These are phyloP conservation scores for Lycium ferocissimum DNA, from an alignment of 257 asterid species.

Conservation along the genomic window DNA sequence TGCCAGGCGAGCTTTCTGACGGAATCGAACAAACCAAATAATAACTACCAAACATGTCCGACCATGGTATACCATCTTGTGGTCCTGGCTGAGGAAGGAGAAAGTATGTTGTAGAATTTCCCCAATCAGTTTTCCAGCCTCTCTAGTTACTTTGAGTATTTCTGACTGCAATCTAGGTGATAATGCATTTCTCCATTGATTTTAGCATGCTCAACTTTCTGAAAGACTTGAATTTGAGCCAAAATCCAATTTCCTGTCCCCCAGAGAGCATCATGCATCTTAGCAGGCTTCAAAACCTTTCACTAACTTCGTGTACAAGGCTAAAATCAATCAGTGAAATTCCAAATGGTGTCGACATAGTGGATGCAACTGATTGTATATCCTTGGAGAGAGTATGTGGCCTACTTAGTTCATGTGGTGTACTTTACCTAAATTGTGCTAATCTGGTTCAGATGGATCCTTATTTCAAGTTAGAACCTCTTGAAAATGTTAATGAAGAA, in stretches of 20 bases:
- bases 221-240: slow-evolving; percentile 15
- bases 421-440: slow-evolving; percentile 7
- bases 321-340: neutral
- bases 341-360: neutral
- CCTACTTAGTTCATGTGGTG: neutral
- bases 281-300: neutral
- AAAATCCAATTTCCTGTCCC: neutral
- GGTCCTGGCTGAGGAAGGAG: slow-evolving; percentile 21
- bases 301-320: slow-evolving; percentile 11
- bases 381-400: slow-evolving; percentile 10
- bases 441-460: slow-evolving; percentile 19
- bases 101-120: neutral
- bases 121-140: slow-evolving; percentile 14
- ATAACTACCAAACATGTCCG: neutral
- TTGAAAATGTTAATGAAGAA: slow-evolving; percentile 1
- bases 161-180: slow-evolving; percentile 26
- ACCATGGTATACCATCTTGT: slow-evolving; percentile 14
- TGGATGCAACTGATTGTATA: slow-evolving; percentile 23
- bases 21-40: slow-evolving; percentile 1
- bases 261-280: slow-evolving; percentile 25
- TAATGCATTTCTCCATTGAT: slow-evolving; percentile 27
- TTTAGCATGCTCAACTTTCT: neutral
- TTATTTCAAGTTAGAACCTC: slow-evolving; percentile 28
- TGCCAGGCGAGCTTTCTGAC: slow-evolving; percentile 1
- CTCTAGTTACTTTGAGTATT: slow-evolving; percentile 17